These are phyloP conservation scores for Colletotrichum horii DNA, from an alignment of 2,329 filamentous ascomycete genomes.

Conservation along the genomic window DNA sequence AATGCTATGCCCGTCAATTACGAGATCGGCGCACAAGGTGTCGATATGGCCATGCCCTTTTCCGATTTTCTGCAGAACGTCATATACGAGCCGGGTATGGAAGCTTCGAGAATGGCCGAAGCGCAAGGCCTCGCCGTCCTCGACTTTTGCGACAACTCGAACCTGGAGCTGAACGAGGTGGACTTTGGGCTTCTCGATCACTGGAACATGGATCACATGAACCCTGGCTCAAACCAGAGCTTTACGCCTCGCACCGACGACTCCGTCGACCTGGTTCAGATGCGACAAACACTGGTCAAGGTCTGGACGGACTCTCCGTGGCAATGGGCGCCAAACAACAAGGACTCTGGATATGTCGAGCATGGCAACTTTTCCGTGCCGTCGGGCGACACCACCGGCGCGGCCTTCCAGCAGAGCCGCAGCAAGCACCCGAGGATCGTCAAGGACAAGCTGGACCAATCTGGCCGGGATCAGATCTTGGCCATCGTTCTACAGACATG, in stretches of 20 bases:
- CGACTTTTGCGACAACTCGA: constrained; percentile 55
- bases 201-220: constrained; percentile 49
- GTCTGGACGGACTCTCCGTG: constrained; percentile 57
- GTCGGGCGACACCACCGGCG: constrained; percentile 38
- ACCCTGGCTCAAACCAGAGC: constrained; percentile 29
- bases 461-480: constrained; percentile 65
- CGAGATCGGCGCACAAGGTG: constrained; percentile 12
- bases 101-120: constrained; percentile 36
- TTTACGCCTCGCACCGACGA: constrained; percentile 37
- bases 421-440: constrained; percentile 44
- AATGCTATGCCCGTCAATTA: background rate
- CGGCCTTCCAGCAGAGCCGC: constrained; percentile 42
- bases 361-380: constrained; percentile 51
- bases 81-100: constrained; percentile 50
- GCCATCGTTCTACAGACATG: constrained; percentile 67
- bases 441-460: constrained; percentile 47
- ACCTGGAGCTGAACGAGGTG: constrained; percentile 55
- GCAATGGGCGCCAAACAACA: constrained; percentile 52
- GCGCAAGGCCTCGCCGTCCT: constrained; percentile 49
- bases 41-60: constrained; percentile 40
- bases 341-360: constrained; percentile 49
- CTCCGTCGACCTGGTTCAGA: constrained; percentile 46
- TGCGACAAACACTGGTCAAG: constrained; percentile 52
- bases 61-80: constrained; percentile 57
- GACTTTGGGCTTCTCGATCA: constrained; percentile 57